phyloP scores from a whole-genome alignment of 2,329 filamentous ascomycete species.

The Phaeosphaeriaceae sp. region DNA sequence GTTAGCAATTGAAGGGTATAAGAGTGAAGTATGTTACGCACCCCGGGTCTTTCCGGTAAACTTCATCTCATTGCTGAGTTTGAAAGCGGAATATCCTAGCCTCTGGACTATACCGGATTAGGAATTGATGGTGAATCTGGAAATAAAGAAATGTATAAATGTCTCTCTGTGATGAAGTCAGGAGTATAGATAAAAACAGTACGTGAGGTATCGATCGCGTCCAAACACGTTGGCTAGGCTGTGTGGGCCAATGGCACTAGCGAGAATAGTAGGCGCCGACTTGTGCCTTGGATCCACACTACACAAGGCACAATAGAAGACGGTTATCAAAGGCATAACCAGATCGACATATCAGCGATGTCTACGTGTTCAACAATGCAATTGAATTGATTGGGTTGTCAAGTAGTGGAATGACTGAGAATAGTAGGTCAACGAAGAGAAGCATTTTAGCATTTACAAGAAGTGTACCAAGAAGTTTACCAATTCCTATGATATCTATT shows the following conservation, averaged over 20 bases:
- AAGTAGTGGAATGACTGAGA: no score
- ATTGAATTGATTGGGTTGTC: no score
- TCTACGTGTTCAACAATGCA: no score
- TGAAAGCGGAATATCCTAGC: constrained; percentile 26
- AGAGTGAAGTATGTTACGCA: background rate
- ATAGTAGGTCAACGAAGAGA: no score
- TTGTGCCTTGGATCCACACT: background rate
- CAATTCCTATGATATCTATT: no score
- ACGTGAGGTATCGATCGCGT: background rate
- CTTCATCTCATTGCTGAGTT: constrained; percentile 1
- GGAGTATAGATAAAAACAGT: no score
- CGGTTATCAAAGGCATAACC: no score
- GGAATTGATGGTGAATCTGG: background rate
- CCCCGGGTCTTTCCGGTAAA: constrained; percentile 18
- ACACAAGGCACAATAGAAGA: no score
- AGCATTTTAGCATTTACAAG: no score
- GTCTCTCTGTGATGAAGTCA: no score
- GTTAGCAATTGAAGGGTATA: background rate
- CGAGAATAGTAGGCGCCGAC: background rate
- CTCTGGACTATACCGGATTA: constrained; percentile 20
- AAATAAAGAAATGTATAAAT: constrained; percentile 2
- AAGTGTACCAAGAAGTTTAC: no score
- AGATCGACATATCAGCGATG: no score
- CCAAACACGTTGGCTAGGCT: background rate
- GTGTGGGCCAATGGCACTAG: background rate